Evolutionary conservation across 2,329 filamentous ascomycete species (phyloP).

Genomic region (Didymellaceae sp.): DNA sequence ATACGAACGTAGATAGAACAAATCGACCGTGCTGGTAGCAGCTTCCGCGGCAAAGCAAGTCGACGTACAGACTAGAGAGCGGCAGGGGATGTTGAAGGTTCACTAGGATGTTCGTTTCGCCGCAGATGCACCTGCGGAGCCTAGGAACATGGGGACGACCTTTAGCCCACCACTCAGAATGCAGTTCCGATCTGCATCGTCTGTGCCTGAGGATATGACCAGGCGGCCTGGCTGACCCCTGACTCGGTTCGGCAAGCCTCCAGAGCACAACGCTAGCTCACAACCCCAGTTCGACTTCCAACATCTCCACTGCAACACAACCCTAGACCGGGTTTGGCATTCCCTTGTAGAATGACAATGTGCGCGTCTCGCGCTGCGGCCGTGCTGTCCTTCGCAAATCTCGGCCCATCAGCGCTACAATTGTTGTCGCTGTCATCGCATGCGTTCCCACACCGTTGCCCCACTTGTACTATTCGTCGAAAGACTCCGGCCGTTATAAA

Average conservation of each 20-base stretch:
- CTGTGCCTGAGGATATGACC: slow-evolving; percentile 28
- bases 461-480: slow-evolving; percentile 15
- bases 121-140: slow-evolving; percentile 25
- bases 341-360: slow-evolving; percentile 26
- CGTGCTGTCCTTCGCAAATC: slow-evolving; percentile 33
- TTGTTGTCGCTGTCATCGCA: slow-evolving; percentile 8
- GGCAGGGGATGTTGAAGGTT: slow-evolving; percentile 12
- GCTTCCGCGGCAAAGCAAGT: slow-evolving; percentile 6
- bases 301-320: slow-evolving; percentile 33
- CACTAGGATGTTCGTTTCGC: slow-evolving; percentile 26
- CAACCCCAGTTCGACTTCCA: slow-evolving; percentile 22
- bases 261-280: slow-evolving; percentile 25
- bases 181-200: slow-evolving; percentile 25
- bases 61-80: slow-evolving; percentile 2
- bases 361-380: slow-evolving; percentile 18
- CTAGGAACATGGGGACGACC: slow-evolving; percentile 23
- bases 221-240: slow-evolving; percentile 21
- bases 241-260: slow-evolving; percentile 39
- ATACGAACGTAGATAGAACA: slow-evolving; percentile 1
- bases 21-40: neutral
- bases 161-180: slow-evolving; percentile 25
- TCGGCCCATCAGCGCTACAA: slow-evolving; percentile 24
- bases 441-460: slow-evolving; percentile 23
- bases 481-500: slow-evolving; percentile 4
- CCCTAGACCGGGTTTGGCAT: slow-evolving; percentile 25